Base-by-base conservation (phyloP, 2,329 filamentous ascomycete species). In the Fusarium pseudonygamai region DNA sequence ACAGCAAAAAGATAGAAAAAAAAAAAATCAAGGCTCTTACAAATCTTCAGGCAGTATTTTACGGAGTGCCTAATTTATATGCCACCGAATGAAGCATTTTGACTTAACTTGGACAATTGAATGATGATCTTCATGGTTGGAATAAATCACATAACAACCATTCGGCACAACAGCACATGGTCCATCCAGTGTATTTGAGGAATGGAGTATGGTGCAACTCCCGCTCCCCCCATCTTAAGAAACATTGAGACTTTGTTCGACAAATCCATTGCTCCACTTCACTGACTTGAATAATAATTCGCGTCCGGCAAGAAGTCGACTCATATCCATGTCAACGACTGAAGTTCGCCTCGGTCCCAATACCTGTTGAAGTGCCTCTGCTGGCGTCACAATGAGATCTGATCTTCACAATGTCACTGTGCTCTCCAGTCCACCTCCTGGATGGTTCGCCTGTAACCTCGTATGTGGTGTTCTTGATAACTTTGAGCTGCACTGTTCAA, bases 1-100 rank as follows among this genome's bases (percentile, higher is more conserved):
- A 71, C 43, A 69, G 64, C 61, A 61, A 34, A 65, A 71, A 74
- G 59, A 76, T 66, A 69, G 43, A 71, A 43, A 30, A 37, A 71
- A 43, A 30, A 37, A 56, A 64, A 62, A 56, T 43, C 42, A 56
- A 56, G 75, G 22, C 59, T 63, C 63, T 65, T 43, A 49, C 55
- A 56, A 39, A 24, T 58, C 40, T 22, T 26, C 3, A 24, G 16
- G 14, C 30, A 39, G 3, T 6, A 20, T 5, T n/a, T 22, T n/a
- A 9, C 15, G n/a, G 32, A 22, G n/a, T 50, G 39, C 37, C 11
- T 32, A 18, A 14, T 10, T 12, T 5, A 18, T 22, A 20, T 15
- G 12, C 6, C 49, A 12, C 13, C 18, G 18, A 26, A 26, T 8
- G 13, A 22, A 22, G 24, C 13, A 24, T 34, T 13, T 9, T 36